These are phyloP conservation scores for Boletus reticuloceps DNA, from an alignment of 768 basidiomycete species.

Conservation along the genomic window DNA sequence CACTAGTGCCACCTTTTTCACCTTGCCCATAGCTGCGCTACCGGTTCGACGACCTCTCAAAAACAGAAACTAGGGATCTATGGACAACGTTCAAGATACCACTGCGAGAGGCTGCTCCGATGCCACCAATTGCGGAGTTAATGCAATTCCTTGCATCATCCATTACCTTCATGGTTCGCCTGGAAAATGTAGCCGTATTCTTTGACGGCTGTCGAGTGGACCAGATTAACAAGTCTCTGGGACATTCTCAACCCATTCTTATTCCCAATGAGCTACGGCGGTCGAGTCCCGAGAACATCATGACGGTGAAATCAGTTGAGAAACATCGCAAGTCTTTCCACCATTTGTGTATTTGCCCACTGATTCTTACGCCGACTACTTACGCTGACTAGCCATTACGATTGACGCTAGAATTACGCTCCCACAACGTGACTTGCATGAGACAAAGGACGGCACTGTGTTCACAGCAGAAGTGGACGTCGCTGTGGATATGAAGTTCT, in stretches of 20 bases:
- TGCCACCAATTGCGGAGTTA: constrained; percentile 80
- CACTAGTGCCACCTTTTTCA: neutral
- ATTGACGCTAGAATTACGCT: neutral
- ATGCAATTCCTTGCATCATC: constrained; percentile 87
- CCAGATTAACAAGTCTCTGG: constrained; percentile 56
- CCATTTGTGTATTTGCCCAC: neutral
- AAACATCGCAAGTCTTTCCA: neutral
- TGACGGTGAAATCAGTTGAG: constrained; percentile 48
- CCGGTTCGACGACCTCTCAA: neutral
- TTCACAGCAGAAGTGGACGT: neutral
- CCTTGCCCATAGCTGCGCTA: neutral
- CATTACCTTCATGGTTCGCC: constrained; percentile 85
- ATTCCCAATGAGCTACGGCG: constrained; percentile 54
- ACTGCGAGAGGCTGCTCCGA: constrained; percentile 70
- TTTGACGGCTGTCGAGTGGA: constrained; percentile 72
- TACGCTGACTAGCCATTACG: neutral
- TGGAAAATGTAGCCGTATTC: constrained; percentile 72
- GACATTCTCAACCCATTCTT: constrained; percentile 42
- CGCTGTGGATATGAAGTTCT: neutral
- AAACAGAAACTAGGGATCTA: constrained; percentile 22
- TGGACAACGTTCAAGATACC: constrained; percentile 91
- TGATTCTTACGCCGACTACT: neutral
- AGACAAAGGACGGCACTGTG: neutral
- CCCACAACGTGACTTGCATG: neutral
- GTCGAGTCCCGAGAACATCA: constrained; percentile 55